Conservation (phyloP, 2,329 filamentous ascomycete genomes). For the Byssothecium circinans region DNA sequence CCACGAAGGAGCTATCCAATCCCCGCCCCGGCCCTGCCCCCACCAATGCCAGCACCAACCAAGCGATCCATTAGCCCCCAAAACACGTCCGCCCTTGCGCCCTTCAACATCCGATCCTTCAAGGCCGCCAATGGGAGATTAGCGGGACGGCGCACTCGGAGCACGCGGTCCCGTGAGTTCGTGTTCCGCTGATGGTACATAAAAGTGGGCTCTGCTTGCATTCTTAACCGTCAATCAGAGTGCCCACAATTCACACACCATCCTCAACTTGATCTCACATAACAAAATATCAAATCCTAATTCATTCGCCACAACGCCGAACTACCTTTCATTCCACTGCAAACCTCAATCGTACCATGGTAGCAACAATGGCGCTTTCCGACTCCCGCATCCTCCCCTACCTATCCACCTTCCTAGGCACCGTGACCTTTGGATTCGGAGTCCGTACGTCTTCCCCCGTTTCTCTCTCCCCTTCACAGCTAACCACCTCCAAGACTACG, state of each 20-base stretch:
- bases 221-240: no score
- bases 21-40: no score
- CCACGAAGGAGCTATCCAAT: no score
- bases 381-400: constrained; percentile 13
- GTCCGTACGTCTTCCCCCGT: constrained; percentile 15
- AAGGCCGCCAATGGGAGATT: no score
- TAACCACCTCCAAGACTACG: constrained; percentile 27
- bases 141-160: background rate
- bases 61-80: no score
- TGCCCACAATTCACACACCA: no score
- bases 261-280: background rate
- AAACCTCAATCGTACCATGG: background rate
- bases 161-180: constrained; percentile 10
- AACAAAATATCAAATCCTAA: no score
- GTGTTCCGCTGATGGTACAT: background rate
- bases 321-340: background rate
- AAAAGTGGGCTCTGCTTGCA: background rate
- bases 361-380: constrained; percentile 12
- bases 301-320: no score
- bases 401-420: constrained; percentile 25
- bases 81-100: no score
- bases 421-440: constrained; percentile 42
- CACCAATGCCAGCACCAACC: no score
- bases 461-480: no score
- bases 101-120: no score